These are phyloP conservation scores for Stephania cephalantha DNA, from an alignment of 164 flowering plant genomes.

Conservation along the genomic window DNA sequence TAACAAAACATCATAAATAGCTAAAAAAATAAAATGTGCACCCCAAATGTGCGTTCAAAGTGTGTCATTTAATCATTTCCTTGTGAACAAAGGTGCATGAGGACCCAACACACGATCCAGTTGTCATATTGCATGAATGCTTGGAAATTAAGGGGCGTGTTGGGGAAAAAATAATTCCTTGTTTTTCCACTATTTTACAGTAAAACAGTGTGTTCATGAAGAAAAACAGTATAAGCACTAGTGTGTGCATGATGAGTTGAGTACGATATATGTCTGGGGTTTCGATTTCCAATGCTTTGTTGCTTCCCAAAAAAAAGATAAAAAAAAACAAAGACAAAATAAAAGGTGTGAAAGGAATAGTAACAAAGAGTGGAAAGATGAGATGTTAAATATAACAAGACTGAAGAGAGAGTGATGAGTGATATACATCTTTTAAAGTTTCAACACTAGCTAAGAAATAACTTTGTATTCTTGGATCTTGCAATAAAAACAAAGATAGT, in stretches of 20 bases:
- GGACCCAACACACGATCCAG: too few relatives aligned
- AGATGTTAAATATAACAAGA: background rate
- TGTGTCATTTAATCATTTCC: too few relatives aligned
- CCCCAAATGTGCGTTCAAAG: too few relatives aligned
- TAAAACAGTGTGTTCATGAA: too few relatives aligned
- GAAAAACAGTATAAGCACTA: background rate
- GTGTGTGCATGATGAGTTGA: background rate
- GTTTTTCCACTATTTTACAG: too few relatives aligned
- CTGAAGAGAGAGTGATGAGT: background rate
- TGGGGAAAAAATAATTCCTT: too few relatives aligned
- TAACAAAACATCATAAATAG: too few relatives aligned
- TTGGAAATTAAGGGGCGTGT: too few relatives aligned
- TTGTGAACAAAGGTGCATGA: too few relatives aligned
- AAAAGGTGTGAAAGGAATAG: background rate
- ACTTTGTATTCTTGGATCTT: background rate
- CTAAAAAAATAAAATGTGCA: too few relatives aligned
- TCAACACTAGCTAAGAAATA: background rate
- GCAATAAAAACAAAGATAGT: background rate
- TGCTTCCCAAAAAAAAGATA: background rate
- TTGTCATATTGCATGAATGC: too few relatives aligned
- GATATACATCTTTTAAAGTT: background rate
- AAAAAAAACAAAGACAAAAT: background rate
- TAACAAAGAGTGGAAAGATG: background rate
- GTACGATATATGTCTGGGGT: background rate
- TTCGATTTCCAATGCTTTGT: background rate